Evolutionary conservation across 352 stramenopile genomes (phyloP), one percentile per base, ranked within the genome.

Genomic region (Peronospora farinosa): DNA sequence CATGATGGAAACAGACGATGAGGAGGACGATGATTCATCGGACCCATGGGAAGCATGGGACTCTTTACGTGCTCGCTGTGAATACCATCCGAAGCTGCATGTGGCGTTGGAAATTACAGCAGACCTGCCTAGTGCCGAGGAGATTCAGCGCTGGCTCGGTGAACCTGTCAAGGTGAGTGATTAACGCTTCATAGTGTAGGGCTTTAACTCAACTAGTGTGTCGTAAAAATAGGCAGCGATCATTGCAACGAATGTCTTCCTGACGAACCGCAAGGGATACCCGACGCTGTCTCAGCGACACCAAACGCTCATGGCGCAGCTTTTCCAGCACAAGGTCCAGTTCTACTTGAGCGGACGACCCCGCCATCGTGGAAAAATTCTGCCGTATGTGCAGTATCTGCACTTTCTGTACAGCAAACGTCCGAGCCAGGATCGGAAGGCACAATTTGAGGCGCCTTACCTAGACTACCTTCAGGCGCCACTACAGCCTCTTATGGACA

Each of bases 401-500:
- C 78, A 96, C 38, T 95, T 97, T 65, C 72, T 98, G 8, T 84
- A 78, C 67, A 65, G 68, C 54, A 85, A 92, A 55, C 54, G 58
- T 2, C 54, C 62, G 4, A 58, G 43, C 11, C 51, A 80, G 57
- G 76, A 91, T 40, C 69, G 88, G 16, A 94, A 97, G 61, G 79
- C 95, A 21, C 66, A 74, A 11, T 86, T 97, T 42, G 94, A 98
- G 63, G 67, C 77, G 15, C 80, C 92, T 6, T 98, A 98, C 62
- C 65, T 97, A 40, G 96, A 98, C 73, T 96, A 94, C 51, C 74
- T 99, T 17, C 96, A 99, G 66, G 72, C 89, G 5, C 96, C 97
- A 9, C 67, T 99, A 35, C 96, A 99, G 66, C 97, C 97, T 41
- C 66, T 99, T 1, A 96, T 95, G 73, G 96, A 99, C 85, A 97